These are phyloP conservation scores for Chrysoporthe deuterocubensis DNA, from an alignment of 2,329 filamentous ascomycete species.

Conservation along the genomic window DNA sequence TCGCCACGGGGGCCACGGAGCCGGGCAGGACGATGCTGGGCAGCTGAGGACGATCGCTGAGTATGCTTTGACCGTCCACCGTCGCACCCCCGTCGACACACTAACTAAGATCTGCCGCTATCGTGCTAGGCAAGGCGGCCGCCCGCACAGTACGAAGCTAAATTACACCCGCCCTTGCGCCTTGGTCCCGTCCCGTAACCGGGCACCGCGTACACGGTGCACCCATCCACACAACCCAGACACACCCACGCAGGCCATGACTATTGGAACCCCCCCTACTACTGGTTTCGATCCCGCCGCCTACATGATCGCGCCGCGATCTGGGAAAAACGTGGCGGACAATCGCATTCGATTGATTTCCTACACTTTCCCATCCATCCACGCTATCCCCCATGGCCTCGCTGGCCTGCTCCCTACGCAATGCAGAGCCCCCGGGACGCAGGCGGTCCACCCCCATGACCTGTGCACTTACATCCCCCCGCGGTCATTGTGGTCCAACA, in stretches of 20 bases:
- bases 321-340: constrained; percentile 4
- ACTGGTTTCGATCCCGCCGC: constrained; percentile 22
- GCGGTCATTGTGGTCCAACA: background rate
- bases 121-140: no score
- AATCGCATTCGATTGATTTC: background rate
- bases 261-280: background rate
- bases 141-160: background rate
- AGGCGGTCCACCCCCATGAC: background rate
- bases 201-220: background rate
- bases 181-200: no score
- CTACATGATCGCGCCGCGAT: constrained; percentile 25
- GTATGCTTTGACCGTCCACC: no score
- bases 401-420: background rate
- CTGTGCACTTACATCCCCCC: background rate
- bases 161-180: no score
- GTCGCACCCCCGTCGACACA: no score
- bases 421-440: background rate
- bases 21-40: no score
- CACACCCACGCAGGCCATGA: background rate
- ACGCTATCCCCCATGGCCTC: background rate
- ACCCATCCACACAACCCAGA: background rate
- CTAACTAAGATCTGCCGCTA: no score
- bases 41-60: no score
- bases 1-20: no score
- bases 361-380: constrained; percentile 8